Evolutionary conservation across 2,329 filamentous ascomycete species (phyloP).

Genomic region (Lecanoromycetidae sp.): DNA sequence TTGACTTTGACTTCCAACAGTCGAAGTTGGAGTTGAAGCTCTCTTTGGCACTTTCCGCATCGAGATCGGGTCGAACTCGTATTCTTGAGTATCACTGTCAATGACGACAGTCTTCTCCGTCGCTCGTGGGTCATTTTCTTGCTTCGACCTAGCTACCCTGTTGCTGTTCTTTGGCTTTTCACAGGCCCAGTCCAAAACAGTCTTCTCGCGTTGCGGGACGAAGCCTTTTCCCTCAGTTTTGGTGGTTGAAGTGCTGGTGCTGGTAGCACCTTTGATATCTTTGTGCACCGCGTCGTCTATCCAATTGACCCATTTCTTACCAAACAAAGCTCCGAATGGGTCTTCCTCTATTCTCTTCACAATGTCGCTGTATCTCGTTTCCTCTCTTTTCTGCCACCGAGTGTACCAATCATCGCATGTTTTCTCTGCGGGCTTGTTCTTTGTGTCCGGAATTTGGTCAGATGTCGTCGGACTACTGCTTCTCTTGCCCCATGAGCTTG

Average conservation of each 20-base stretch:
- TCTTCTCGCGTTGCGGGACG: not conserved
- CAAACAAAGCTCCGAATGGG: conserved; percentile 20
- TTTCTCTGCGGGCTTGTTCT: not conserved
- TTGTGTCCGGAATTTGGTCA: not conserved
- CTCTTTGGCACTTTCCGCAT: conserved; percentile 19
- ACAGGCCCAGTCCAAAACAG: not conserved
- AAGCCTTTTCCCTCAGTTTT: not conserved
- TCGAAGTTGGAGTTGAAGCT: not conserved
- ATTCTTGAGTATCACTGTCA: conserved; percentile 13
- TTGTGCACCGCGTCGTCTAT: not conserved
- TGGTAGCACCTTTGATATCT: not conserved
- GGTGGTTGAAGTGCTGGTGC: not conserved
- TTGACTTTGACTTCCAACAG: not conserved
- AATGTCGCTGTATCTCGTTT: conserved; percentile 13
- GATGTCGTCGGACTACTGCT: no score
- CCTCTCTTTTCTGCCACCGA: conserved; percentile 6
- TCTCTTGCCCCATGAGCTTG: conserved; percentile 18
- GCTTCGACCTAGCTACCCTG: not conserved
- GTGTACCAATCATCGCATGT: conserved; percentile 8
- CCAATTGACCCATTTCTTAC: conserved; percentile 7
- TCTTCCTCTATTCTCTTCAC: conserved; percentile 15
- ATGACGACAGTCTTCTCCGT: not conserved
- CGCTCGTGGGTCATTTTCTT: not conserved
- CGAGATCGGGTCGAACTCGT: conserved; percentile 20
- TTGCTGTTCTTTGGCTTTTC: not conserved